Percentiles rank a stretch among this genome's conserved stretches.
These are phyloP conservation scores for Martensiomyces pterosporus DNA, from an alignment of 192 early-diverging fungal species.

Conservation along the genomic window DNA sequence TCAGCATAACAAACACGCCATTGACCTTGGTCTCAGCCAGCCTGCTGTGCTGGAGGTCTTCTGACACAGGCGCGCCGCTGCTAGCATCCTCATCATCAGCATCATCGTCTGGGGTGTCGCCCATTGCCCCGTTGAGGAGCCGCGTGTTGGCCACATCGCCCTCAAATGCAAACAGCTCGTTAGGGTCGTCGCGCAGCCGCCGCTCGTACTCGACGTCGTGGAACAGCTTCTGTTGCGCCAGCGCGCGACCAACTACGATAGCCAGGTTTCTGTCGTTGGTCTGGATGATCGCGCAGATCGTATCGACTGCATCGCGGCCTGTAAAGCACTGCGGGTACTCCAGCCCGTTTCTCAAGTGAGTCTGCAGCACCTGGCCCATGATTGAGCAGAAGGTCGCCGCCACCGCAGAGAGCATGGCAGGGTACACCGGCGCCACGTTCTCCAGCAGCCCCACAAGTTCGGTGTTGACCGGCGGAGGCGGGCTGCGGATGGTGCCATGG, in stretches of 20 bases:
- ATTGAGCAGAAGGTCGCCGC: conserved; percentile 60
- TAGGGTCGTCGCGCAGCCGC: conserved; percentile 76
- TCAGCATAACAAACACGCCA: conserved; percentile 86
- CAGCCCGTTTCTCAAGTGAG: conserved; percentile 69
- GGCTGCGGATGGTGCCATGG: neutral
- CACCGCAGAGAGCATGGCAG: conserved; percentile 68
- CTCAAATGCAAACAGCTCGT: conserved; percentile 82
- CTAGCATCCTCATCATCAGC: conserved; percentile 16
- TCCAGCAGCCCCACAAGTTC: conserved; percentile 34
- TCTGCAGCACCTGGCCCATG: conserved; percentile 53
- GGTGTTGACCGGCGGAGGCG: conserved; percentile 16
- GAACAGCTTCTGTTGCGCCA: conserved; percentile 89
- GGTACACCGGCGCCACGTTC: conserved; percentile 60
- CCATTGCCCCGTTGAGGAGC: conserved; percentile 4
- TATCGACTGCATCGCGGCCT: conserved; percentile 87
- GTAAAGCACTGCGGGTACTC: conserved; percentile 83
- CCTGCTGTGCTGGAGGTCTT: too few relatives aligned
- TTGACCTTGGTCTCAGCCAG: conserved; percentile 36
- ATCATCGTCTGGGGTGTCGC: conserved; percentile 20
- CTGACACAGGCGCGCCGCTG: conserved; percentile 7
- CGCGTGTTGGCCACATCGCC: conserved; percentile 37
- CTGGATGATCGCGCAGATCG: conserved; percentile 70
- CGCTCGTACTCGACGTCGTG: conserved; percentile 88
- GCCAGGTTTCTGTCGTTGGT: conserved; percentile 85
- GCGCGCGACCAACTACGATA: conserved; percentile 78